A percentile compares a stretch with the other conserved stretches of the same genome.
phyloP scores from a whole-genome alignment of 108 stramenopile species.

The Cyclotella choctawhatcheeana region DNA sequence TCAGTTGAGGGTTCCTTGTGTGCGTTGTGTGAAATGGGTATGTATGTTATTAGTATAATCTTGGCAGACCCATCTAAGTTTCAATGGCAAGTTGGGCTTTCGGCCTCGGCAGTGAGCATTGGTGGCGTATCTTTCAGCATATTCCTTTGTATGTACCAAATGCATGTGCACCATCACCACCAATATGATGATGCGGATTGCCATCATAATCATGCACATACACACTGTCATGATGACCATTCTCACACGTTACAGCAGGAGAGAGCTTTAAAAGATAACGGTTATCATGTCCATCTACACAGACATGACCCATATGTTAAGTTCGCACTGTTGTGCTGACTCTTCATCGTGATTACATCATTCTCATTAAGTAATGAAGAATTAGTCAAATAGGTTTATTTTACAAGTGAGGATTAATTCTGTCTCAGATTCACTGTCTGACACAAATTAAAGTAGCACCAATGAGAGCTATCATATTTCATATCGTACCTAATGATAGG shows the following conservation, averaged over 20 bases:
- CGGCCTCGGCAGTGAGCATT: constrained; percentile 25
- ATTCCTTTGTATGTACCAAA: constrained; percentile 35
- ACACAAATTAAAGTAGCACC: constrained; percentile 81
- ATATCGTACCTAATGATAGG: no score
- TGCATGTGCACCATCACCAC: constrained; percentile 30
- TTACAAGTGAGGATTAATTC: no score
- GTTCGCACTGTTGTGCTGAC: neutral
- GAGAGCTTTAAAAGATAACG: constrained; percentile 20
- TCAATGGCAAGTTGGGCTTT: constrained; percentile 29
- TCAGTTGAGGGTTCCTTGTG: constrained; percentile 44
- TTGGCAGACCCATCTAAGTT: constrained; percentile 24
- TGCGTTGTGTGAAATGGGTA: constrained; percentile 28
- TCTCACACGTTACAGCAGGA: constrained; percentile 33
- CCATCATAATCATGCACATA: constrained; percentile 21
- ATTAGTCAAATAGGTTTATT: no score
- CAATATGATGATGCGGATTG: neutral
- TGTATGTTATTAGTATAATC: constrained; percentile 27
- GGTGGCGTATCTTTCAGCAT: constrained; percentile 13
- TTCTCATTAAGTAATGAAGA: no score
- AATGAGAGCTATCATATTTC: constrained; percentile 84
- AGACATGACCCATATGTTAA: constrained; percentile 9
- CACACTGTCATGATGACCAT: neutral
- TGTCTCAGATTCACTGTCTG: constrained; percentile 58
- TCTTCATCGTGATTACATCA: no score
- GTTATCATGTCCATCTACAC: constrained; percentile 33